phyloP scores from a whole-genome alignment of 108 stramenopile genomes.

The Pseudonitzschia multiseries region DNA sequence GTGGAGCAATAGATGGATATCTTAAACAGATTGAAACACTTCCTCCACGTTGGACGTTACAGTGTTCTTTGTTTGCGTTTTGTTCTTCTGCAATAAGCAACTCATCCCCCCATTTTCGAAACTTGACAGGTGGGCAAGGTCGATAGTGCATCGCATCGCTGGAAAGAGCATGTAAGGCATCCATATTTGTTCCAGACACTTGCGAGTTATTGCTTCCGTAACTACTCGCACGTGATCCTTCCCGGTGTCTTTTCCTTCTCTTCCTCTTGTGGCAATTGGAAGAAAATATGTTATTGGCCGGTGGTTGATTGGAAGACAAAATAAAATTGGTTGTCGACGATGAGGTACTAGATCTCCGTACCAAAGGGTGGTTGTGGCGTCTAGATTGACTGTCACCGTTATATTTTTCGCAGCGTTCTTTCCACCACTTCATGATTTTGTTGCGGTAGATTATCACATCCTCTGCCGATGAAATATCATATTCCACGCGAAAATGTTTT shows the following conservation, averaged over 20 bases:
- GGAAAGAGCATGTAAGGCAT: constrained; percentile 9
- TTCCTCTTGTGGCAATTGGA: background rate
- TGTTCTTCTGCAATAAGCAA: background rate
- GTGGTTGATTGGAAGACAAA: background rate
- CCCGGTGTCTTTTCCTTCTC: background rate
- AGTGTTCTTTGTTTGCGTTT: background rate
- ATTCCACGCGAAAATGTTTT: constrained; percentile 11
- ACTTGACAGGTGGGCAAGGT: background rate
- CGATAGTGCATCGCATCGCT: background rate
- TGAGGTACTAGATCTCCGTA: background rate
- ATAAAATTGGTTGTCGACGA: background rate
- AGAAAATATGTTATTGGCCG: background rate
- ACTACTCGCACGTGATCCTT: background rate
- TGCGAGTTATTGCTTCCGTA: background rate
- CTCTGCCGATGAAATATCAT: constrained; percentile 13
- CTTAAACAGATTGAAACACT: background rate
- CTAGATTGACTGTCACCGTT: background rate
- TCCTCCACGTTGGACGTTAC: background rate
- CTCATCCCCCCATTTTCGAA: constrained; percentile 35
- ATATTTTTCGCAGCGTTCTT: background rate
- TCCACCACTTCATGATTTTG: constrained; percentile 17
- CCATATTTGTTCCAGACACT: background rate
- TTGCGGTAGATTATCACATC: constrained; percentile 3
- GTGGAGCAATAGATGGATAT: constrained; percentile 11
- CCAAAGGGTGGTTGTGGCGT: background rate